Evolutionary conservation across 169 alveolate species (phyloP), one percentile per base, ranked within the genome.

Genomic region (Babesia sp.): DNA sequence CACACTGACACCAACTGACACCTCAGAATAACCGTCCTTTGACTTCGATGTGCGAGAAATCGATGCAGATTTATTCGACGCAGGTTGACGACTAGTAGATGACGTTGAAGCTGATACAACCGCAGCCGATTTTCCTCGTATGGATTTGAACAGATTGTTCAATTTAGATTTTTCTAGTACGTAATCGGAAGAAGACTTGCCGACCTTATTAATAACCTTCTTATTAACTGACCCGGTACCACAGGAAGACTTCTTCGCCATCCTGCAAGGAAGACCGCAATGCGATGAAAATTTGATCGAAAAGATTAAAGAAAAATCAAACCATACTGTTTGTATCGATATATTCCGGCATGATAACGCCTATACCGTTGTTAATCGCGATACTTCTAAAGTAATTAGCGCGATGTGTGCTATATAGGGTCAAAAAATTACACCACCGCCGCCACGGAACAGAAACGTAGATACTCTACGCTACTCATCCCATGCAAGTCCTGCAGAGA

Each of bases 21-120:
- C 69, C 54, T 36, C 39, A n/a, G 67, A 8, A 56, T 75, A 75
- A 14, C 28, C 58, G 61, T 75, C 71, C 6, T 36, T 41, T 22
- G 8, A 6, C 29, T 46, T 39, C 3, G 37, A 7, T 20, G 7
- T 14, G 48, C 34, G 33, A n/a, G 51, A n/a, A 3, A 24, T 9
- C 16, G 44, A 39, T 1, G 61, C 8, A 59, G 61, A 20, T 12
- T 48, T 55, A 24, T 66, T 56, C 46, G 22, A 26, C 22, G 26
- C 36, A 59, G 31, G 50, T 76, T 54, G 58, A 48, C 75, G 53
- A 39, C 53, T n/a, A 18, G 59, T 39, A 22, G 74, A 28, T 55
- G 34, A 9, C 3, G 59, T 45, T 6, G 20, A 20, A 39, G n/a
- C 8, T 6, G 56, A 28, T 18, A 12, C 20, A 7, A 34, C 41